Conservation (phyloP, 1,284 basidiomycete genomes). For the Boletus smithii region DNA sequence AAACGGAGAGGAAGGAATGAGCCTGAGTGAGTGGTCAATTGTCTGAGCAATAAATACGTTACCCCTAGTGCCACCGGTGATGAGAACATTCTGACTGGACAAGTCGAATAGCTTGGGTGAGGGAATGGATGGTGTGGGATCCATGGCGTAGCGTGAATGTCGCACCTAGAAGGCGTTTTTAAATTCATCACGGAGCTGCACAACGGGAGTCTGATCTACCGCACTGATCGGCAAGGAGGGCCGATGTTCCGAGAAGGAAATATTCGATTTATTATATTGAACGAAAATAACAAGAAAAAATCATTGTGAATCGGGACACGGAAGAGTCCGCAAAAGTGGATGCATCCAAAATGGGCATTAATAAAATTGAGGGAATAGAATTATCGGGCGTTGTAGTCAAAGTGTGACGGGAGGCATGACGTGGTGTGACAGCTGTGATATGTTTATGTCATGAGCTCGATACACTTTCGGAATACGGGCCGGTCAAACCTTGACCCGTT, state of each 20-base stretch:
- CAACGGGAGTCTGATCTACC: constrained; percentile 20
- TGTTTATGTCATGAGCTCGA: constrained; percentile 29
- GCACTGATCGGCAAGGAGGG: constrained; percentile 30
- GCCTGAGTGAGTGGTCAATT: constrained; percentile 16
- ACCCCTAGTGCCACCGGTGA: constrained; percentile 71
- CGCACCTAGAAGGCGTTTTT: constrained; percentile 19
- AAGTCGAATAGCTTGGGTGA: constrained; percentile 60
- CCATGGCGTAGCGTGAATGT: constrained; percentile 33
- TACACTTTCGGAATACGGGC: constrained; percentile 30
- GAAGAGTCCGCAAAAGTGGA: constrained; percentile 12
- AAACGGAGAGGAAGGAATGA: constrained; percentile 14
- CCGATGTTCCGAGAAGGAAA: constrained; percentile 28
- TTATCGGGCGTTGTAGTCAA: constrained; percentile 18
- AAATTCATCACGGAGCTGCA: constrained; percentile 21
- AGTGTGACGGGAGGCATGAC: constrained; percentile 22
- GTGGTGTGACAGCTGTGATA: constrained; percentile 26
- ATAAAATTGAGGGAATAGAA: constrained; percentile 25
- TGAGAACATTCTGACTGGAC: constrained; percentile 56
- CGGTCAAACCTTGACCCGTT: constrained; percentile 24
- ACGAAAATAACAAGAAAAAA: constrained; percentile 15
- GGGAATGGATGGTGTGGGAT: constrained; percentile 42
- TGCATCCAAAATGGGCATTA: constrained; percentile 26
- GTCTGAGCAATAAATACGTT: constrained; percentile 27
- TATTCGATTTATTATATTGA: constrained; percentile 2
- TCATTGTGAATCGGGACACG: constrained; percentile 13